Conservation (phyloP, 352 stramenopile genomes). For the Phytophthora pinifolia region DNA sequence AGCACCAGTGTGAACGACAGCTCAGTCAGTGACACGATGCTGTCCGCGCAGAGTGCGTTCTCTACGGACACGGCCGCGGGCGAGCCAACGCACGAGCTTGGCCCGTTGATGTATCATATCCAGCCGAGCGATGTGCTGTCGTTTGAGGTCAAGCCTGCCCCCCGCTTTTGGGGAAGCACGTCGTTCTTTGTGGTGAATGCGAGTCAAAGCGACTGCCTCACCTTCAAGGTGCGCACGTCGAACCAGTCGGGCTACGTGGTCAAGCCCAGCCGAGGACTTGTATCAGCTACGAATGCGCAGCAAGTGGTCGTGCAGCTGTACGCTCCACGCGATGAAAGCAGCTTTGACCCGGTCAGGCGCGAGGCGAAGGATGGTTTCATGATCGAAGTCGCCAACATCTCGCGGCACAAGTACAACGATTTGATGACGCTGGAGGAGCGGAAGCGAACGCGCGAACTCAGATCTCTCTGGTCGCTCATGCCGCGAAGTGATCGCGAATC, state of each 20-base stretch:
- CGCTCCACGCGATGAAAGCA: slow-evolving; percentile 28
- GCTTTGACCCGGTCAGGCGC: slow-evolving; percentile 44
- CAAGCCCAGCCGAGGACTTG: slow-evolving; percentile 65
- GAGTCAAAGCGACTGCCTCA: slow-evolving; percentile 48
- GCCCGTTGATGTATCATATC: slow-evolving; percentile 40
- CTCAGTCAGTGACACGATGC: slow-evolving; percentile 33
- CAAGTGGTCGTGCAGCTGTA: slow-evolving; percentile 63
- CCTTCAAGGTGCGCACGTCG: slow-evolving; percentile 81
- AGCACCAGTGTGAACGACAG: slow-evolving; percentile 26
- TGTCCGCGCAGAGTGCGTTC: slow-evolving; percentile 19
- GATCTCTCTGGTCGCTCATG: slow-evolving; percentile 46
- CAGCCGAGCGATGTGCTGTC: slow-evolving; percentile 44
- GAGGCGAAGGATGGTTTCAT: slow-evolving; percentile 73
- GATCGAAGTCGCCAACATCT: slow-evolving; percentile 63
- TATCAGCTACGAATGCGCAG: slow-evolving; percentile 57
- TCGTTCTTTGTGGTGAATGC: slow-evolving; percentile 69
- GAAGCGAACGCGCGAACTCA: slow-evolving; percentile 34
- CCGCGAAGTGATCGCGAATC: slow-evolving; percentile 29
- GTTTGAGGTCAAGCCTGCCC: slow-evolving; percentile 41
- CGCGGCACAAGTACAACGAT: slow-evolving; percentile 35
- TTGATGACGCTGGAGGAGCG: slow-evolving; percentile 45
- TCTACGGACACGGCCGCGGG: slow-evolving; percentile 14
- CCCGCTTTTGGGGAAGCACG: slow-evolving; percentile 34
- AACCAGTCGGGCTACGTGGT: slow-evolving; percentile 79
- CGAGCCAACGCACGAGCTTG: slow-evolving; percentile 11